Evolutionary conservation across 495 filamentous ascomycete species (phyloP), one percentile per base, ranked within the genome.

Genomic region (Aspergillus sclerotiicarbonarius): DNA sequence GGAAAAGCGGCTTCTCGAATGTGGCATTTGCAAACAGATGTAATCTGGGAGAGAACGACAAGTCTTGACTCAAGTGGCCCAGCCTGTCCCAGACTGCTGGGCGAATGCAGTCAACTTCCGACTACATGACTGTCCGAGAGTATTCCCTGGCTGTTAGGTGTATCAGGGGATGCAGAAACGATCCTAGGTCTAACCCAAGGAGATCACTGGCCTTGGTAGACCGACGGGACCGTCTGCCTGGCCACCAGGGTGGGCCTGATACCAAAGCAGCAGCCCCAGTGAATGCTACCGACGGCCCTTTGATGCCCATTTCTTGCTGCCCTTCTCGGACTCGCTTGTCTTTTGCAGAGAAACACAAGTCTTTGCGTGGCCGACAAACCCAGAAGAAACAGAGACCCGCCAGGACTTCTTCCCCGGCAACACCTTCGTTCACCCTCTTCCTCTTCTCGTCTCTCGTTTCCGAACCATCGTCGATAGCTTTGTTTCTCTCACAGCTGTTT

Each of bases 291-390:
- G 50, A 54, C 3, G n/a, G 51, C 19, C 21, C 25, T 25, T 25
- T 5, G 25, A 25, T 25, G 25, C 25, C 25, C 25, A 25, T 25
- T 25, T 5, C 25, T 8, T 58, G 39, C 16, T 54, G 12, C 35
- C 25, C 18, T 62, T 45, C 12, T 16, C 9, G 15, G 46, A 56
- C 0, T 53, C 31, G 43, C n/a, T 21, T 37, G 58, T 16, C 18
- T 30, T 56, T 56, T 47, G 52, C 47, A 51, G 20, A 2, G 29
- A 15, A 57, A 54, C 53, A 55, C 54, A 55, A 35, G 30, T 39
- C 15, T 41, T 41, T 41, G 37, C 37, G 10, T 41, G 37, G 13
- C 37, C 37, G 6, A 2, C 37, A 41, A 30, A 51, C 8, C 16
- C 35, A 20, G 60, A 45, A 30, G 37, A 25, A 46, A 16, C 6